Evolutionary conservation across 2,329 filamentous ascomycete species (phyloP), one percentile per base, ranked within the genome.

Genomic region (Fusarium sublunatum): DNA sequence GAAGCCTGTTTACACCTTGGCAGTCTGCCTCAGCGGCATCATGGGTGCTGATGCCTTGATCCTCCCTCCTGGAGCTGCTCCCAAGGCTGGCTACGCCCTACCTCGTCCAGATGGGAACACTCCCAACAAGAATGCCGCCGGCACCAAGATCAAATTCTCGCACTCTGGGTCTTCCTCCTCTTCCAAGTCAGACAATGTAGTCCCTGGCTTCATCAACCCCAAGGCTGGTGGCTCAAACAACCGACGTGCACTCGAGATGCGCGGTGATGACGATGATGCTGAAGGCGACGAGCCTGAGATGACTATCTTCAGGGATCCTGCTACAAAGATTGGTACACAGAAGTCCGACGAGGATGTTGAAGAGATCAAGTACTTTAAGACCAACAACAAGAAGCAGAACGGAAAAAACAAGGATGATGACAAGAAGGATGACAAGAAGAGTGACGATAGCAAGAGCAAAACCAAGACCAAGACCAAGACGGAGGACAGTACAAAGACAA

Each of bases 81-180:
- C 54, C 15, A 59, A 59, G 46, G n/a, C 40, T 12, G 32, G 32
- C 11, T 59, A 59, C 19, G 54, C 56, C 11, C 40, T 59, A 15
- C 52, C n/a, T 13, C 44, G 22, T 1, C 34, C 40, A 22, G 26
- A 46, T 1, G 31, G 29, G 0, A 22, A 22, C 2, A 4, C 22
- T 3, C 38, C 32, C 1, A 42, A 53, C 7, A 45, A 59, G 47
- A 36, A 59, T 1, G 46, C 54, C 1, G 40, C 54, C 6, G 46
- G 28, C 1, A 41, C 56, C 0, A 32, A n/a, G n/a, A 25, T 59
- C 26, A 59, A 59, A 34, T 53, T 32, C 13, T 25, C 46, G 1
- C 40, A 54, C 1, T 15, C 5, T 15, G 28, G 28, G 7, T 19
- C 22, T 12, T 19, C 41, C 1, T 25, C 45, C 1, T 31, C 22